Evolutionary conservation across 345 rosid genomes (phyloP), one percentile per base, ranked within the genome.

Genomic region (Sisymbrium irio): DNA sequence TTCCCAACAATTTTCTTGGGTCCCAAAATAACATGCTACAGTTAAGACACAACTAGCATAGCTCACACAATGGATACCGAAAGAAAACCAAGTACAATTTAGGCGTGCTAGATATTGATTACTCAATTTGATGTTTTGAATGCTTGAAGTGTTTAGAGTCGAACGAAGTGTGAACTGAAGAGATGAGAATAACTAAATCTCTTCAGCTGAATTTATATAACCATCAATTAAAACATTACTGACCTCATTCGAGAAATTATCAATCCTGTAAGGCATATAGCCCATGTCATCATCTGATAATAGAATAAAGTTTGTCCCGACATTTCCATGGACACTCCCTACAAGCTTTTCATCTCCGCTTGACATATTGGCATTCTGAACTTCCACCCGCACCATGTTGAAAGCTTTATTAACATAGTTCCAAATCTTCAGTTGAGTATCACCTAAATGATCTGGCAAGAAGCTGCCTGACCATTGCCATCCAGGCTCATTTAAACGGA

Each of bases 401-500:
- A 87, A 47, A n/a, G 82, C 79, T 63, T 91, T 90, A 77, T 89
- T 83, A 30, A 82, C 83, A 73, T 85, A 85, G 72, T 94, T 91
- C 83, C 97, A 72, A 83, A 89, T 82, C 84, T 94, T 94, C 72
- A 94, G 85, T 81, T 91, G 97, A 44, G 93, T 89, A 78, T 94
- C 98, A 64, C 97, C 98, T 42, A 94, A 82, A 81, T 82, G 89
- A 85, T 91, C 97, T 51, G 98, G 97, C 82, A 86, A 84, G 83
- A 93, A 94, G 86, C 97, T 84, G 76, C 98, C 93, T 3, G 97
- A 91, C 98, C 98, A 94, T 71, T 91, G 89, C 92, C 97, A 94
- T 76, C 98, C 97, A 74, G 96, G 92, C 81, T 91, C 98, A 72
- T 89, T 80, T 74, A 86, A 87, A 73, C 91, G 83, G 75, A 91